phyloP scores from a whole-genome alignment of 371 early-diverging fungal genomes.

The Rhizopus sp. region DNA sequence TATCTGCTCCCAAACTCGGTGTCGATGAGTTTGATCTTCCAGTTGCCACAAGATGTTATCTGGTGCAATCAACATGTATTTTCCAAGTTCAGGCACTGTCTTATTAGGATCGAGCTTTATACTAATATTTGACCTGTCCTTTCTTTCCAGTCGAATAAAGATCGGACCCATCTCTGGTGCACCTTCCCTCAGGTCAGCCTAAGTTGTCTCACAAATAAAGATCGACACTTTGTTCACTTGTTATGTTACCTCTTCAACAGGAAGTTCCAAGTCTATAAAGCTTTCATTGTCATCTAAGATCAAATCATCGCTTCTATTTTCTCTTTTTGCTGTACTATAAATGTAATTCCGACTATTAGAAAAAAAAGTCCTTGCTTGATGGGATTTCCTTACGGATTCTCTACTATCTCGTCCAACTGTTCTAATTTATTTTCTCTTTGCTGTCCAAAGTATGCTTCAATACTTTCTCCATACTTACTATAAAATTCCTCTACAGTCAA shows the following conservation, averaged over 20 bases:
- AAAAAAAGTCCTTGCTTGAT: too few species aligned
- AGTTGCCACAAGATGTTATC: slow-evolving; percentile 16
- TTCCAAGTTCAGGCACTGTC: slow-evolving; percentile 9
- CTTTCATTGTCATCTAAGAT: too few species aligned
- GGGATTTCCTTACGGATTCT: too few species aligned
- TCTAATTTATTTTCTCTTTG: background rate
- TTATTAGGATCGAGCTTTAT: slow-evolving; percentile 27
- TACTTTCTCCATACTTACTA: slow-evolving; percentile 23
- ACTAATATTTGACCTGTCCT: slow-evolving; percentile 13
- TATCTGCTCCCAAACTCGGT: background rate
- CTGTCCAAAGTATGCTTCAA: slow-evolving; percentile 17
- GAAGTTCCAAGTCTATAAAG: too few species aligned
- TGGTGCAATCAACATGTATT: slow-evolving; percentile 19
- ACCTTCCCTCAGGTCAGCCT: background rate
- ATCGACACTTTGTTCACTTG: too few species aligned
- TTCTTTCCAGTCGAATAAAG: slow-evolving; percentile 25
- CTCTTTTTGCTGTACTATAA: too few species aligned
- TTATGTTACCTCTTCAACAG: too few species aligned
- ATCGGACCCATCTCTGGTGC: slow-evolving; percentile 20
- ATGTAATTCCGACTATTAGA: too few species aligned
- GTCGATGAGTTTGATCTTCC: background rate
- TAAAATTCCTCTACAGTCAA: slow-evolving; percentile 39
- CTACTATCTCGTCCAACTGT: background rate
- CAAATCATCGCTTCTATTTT: too few species aligned
- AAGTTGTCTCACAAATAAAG: too few species aligned